A percentile compares a stretch with the other conserved stretches of the same genome.
Conservation (phyloP, 345 rosid genomes). For the Lepidium didymum region DNA sequence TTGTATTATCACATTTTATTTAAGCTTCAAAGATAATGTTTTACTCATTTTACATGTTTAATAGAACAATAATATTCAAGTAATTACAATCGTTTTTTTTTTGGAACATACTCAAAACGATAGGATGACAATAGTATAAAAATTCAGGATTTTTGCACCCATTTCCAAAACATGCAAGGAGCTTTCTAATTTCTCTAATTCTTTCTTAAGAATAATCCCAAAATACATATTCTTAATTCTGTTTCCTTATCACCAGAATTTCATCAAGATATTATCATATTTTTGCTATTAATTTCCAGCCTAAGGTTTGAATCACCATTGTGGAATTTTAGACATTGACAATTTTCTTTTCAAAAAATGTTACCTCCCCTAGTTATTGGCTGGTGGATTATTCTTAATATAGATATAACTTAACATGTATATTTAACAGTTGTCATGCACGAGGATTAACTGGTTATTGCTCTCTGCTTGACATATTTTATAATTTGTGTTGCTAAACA, state of each 20-base stretch:
- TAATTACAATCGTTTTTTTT: no score
- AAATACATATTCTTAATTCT: neutral
- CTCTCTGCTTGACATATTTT: neutral
- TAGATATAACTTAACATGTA: neutral
- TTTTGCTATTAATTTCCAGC: neutral
- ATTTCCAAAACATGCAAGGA: neutral
- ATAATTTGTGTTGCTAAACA: neutral
- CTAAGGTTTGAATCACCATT: neutral
- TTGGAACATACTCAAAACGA: no score
- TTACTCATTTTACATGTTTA: neutral
- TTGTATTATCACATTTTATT: neutral
- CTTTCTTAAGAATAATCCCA: neutral
- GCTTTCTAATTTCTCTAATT: neutral
- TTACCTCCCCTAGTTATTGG: neutral
- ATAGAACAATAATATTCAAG: neutral
- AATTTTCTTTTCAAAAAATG: neutral
- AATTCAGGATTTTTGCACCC: neutral
- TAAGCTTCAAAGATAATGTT: neutral
- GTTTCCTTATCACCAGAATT: neutral
- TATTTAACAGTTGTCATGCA: slow-evolving; percentile 15
- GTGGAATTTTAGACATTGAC: neutral
- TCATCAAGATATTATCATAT: neutral
- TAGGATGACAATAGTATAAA: neutral
- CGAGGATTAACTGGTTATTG: slow-evolving; percentile 6
- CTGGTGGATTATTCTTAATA: neutral